Evolutionary conservation across 495 filamentous ascomycete species (phyloP), one percentile per base, ranked within the genome.

Genomic region (Barbatosphaeria neglecta): DNA sequence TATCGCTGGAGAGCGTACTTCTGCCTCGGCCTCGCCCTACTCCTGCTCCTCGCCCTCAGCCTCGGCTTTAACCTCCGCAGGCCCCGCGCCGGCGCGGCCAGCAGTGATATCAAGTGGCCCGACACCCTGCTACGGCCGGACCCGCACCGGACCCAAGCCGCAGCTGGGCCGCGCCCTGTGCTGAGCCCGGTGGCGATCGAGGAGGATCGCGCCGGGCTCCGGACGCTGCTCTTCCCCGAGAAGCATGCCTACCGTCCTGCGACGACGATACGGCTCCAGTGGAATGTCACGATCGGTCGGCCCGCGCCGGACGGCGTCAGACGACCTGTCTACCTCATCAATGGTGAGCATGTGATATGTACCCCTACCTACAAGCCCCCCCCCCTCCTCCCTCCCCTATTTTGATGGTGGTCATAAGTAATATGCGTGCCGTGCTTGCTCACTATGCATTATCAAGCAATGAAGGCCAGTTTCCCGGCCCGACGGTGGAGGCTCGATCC

Each of bases 281-380:
- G 68, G 69, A 49, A 43, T 4, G 53, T 71, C 19, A 66, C 57
- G 8, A 44, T 55, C 18, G 63, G 46, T 6, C 5, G 51, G 15
- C 50, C 59, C 19, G 52, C 68, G 10, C 68, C 66, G 4, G 68
- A 73, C 50, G 69, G 69, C 9, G 61, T 58, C 37, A 38, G 52
- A 9, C 55, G 31, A 6, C 10, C 31, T n/a, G 31, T 35, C 31
- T 35, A 35, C 16, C 31, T 35, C 31, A 35, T 35, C 1, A 35
- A 35, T n/a, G 31, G 31, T 35, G 10, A 35, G 31, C 31, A 35
- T n/a, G n/a, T n/a, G n/a, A n/a, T n/a, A n/a, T n/a, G n/a, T n/a
- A n/a, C n/a, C n/a, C n/a, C n/a, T n/a, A n/a, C n/a, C n/a, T n/a
- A n/a, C n/a, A n/a, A n/a, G n/a, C n/a, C n/a, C n/a, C n/a, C n/a